Percentiles rank a stretch among this genome's conserved stretches.
These are phyloP conservation scores for Mycena alexandri DNA, from an alignment of 768 basidiomycete species.

Conservation along the genomic window DNA sequence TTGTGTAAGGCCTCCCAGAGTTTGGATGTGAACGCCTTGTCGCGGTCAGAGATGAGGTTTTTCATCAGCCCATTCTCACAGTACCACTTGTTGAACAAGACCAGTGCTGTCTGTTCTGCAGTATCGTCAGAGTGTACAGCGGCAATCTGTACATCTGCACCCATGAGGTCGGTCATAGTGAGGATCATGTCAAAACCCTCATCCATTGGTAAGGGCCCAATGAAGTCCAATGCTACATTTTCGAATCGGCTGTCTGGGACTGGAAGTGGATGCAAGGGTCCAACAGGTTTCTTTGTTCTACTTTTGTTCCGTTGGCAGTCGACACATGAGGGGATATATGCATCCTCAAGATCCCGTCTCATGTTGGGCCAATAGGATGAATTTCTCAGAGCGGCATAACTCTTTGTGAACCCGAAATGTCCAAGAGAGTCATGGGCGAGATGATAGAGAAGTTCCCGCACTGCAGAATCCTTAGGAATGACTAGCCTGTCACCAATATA, in stretches of 20 bases:
- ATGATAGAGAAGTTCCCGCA: constrained; percentile 42
- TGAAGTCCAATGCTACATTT: constrained; percentile 45
- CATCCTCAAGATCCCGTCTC: constrained; percentile 43
- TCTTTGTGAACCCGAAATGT: constrained; percentile 51
- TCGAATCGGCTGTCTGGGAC: constrained; percentile 34
- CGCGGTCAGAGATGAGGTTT: constrained; percentile 18
- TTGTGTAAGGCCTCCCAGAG: too few relatives aligned
- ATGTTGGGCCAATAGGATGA: constrained; percentile 48
- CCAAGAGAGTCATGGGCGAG: constrained; percentile 47
- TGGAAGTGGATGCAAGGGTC: constrained; percentile 45
- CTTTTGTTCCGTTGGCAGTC: constrained; percentile 55
- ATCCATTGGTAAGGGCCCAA: constrained; percentile 46
- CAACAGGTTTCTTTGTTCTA: constrained; percentile 39
- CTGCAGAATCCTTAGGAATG: constrained; percentile 33
- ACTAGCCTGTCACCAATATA: constrained; percentile 10
- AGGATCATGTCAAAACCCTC: constrained; percentile 37
- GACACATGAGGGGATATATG: constrained; percentile 49
- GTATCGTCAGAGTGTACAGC: constrained; percentile 24
- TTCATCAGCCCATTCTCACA: constrained; percentile 20
- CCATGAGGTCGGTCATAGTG: constrained; percentile 26
- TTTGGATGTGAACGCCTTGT: constrained; percentile 17
- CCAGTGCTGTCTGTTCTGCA: neutral
- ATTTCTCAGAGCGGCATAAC: constrained; percentile 40
- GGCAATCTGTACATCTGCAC: constrained; percentile 40
- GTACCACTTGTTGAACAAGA: constrained; percentile 9